Evolutionary conservation across 163 green algal species (phyloP).

Genomic region (Coccomyxa subellipsoidea): DNA sequence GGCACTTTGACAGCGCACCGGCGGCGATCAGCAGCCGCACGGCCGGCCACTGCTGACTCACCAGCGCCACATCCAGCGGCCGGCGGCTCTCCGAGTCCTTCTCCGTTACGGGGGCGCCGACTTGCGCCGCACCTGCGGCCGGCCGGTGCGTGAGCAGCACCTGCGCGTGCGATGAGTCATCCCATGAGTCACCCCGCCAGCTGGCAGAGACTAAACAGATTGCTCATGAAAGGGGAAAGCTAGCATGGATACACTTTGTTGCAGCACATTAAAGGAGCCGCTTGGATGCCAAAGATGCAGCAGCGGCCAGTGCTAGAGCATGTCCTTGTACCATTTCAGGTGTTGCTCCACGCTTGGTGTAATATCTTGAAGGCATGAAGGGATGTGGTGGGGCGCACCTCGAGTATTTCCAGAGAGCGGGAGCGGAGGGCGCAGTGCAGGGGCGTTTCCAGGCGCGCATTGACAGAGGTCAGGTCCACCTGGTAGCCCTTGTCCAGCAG

Average conservation of each 20-base stretch:
- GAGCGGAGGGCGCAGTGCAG: conserved; percentile 10
- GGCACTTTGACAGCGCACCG: not conserved
- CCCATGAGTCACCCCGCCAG: not conserved
- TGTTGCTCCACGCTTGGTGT: no score
- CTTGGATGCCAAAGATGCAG: not conserved
- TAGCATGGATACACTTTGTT: not conserved
- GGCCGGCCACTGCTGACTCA: conserved; percentile 12
- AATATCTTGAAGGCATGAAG: no score
- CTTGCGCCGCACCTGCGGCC: not conserved
- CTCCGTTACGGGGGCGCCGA: not conserved
- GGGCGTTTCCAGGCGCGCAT: conserved; percentile 7
- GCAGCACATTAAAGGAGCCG: not conserved
- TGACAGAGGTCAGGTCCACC: conserved; percentile 2
- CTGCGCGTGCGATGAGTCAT: not conserved
- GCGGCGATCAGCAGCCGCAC: conserved; percentile 10
- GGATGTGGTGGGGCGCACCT: no score
- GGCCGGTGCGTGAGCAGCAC: conserved; percentile 4
- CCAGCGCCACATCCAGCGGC: conserved; percentile 10
- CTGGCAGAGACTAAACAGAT: no score
- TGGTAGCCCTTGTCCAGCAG: conserved; percentile 5
- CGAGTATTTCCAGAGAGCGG: not conserved
- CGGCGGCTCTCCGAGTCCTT: not conserved
- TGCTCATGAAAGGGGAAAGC: no score
- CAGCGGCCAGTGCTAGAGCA: not conserved
- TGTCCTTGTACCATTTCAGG: not conserved